Evolutionary conservation across 192 early-diverging fungal genomes (phyloP).

Genomic region (Entomortierella lignicola): DNA sequence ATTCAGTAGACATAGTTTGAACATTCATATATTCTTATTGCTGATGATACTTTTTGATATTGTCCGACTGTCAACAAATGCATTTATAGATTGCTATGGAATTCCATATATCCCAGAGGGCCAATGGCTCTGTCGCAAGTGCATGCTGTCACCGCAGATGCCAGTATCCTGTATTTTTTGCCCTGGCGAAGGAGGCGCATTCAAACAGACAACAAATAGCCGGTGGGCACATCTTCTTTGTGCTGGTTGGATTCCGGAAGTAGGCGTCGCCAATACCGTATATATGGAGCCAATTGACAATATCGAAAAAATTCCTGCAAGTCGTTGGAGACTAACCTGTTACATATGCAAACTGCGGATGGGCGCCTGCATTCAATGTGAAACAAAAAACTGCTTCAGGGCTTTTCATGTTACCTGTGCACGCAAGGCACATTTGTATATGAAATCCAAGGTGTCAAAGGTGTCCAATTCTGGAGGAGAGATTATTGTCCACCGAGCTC

Average conservation of each 20-base stretch:
- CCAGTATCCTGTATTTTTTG: constrained; percentile 93
- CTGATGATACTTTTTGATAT: neutral
- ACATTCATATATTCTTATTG: neutral
- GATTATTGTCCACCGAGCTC: constrained; percentile 71
- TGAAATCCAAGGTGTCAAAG: constrained; percentile 78
- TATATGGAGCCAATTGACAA: constrained; percentile 99
- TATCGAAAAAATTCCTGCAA: constrained; percentile 88
- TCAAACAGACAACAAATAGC: constrained; percentile 94
- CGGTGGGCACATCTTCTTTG: constrained; percentile 97
- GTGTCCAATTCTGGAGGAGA: constrained; percentile 65
- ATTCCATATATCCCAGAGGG: constrained; percentile 99
- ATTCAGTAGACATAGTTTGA: neutral
- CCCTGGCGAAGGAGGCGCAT: constrained; percentile 92
- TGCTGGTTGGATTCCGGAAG: constrained; percentile 98
- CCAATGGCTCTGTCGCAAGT: constrained; percentile 98
- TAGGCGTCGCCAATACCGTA: constrained; percentile 84
- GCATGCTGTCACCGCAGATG: constrained; percentile 94
- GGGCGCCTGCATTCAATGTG: constrained; percentile 97
- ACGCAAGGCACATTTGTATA: constrained; percentile 85
- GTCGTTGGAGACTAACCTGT: constrained; percentile 89
- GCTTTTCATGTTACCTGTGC: constrained; percentile 97
- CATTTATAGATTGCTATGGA: constrained; percentile 92
- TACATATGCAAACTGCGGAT: constrained; percentile 84
- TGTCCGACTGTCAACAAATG: neutral
- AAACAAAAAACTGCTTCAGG: constrained; percentile 86